A percentile compares a stretch with the other conserved stretches of the same genome.
These are phyloP conservation scores for Zelopaecilomyces penicillatus DNA, from an alignment of 2,329 filamentous ascomycete genomes.

Conservation along the genomic window DNA sequence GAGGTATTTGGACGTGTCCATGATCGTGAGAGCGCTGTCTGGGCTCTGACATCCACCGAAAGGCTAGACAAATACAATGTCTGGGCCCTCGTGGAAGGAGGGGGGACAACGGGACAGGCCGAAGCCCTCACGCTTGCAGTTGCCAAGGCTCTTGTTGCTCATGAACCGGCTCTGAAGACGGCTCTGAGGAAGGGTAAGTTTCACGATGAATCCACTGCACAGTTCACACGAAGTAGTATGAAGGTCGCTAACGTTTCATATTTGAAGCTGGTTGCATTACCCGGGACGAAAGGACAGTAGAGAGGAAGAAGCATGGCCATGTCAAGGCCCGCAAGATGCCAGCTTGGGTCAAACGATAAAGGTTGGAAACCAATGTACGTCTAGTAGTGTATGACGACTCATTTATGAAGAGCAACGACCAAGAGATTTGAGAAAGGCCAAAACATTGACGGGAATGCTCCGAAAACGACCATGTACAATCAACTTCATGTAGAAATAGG, in stretches of 20 bases:
- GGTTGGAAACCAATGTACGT: background rate
- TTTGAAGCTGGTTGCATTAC: slow-evolving; percentile 79
- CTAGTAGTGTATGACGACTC: no score
- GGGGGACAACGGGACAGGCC: slow-evolving; percentile 89
- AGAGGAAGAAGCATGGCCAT: slow-evolving; percentile 96
- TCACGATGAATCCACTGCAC: background rate
- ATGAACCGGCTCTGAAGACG: slow-evolving; percentile 88
- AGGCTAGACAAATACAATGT: slow-evolving; percentile 95
- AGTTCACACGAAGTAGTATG: background rate
- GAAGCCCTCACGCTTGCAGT: slow-evolving; percentile 89
- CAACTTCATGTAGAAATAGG: no score
- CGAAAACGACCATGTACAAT: no score
- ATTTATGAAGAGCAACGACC: no score
- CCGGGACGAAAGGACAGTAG: slow-evolving; percentile 81
- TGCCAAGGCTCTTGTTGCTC: slow-evolving; percentile 76
- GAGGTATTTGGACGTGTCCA: slow-evolving; percentile 81
- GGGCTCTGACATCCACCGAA: slow-evolving; percentile 76
- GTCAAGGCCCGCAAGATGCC: slow-evolving; percentile 98
- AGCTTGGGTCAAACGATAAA: slow-evolving; percentile 83
- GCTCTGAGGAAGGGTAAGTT: slow-evolving; percentile 76
- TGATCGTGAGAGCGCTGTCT: slow-evolving; percentile 88
- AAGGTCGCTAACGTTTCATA: slow-evolving; percentile 32
- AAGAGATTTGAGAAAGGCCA: no score
- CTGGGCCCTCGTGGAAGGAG: slow-evolving; percentile 76
- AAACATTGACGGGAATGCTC: no score